Base-by-base conservation (phyloP, 2,329 filamentous ascomycete genomes). In the Mycosphaerella sp. region DNA sequence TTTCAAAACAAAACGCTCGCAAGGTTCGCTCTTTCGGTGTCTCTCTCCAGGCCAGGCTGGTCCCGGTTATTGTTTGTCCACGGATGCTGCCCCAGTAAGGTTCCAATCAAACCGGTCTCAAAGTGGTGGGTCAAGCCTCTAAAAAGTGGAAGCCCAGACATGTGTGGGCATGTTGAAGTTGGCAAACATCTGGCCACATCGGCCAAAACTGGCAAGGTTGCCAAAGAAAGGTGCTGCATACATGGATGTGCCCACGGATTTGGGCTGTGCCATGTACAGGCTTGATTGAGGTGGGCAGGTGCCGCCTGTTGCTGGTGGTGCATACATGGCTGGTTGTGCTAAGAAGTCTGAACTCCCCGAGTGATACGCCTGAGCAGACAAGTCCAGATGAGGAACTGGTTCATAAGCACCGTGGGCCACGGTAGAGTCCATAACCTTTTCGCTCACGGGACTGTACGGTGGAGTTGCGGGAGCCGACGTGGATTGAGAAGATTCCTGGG, bases 401-500 rank as follows among this genome's bases (percentile, higher is more conserved):
- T 64, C 59, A 47, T 54, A 51, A 34, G 49, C 49, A 14, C 40
- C 52, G 47, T 50, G 49, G 28, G 54, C 43, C 36, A 55, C 28
- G 25, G 51, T 41, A n/a, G 48, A 56, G 34, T 61, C 59, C 44
- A 59, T 30, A 14, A 56, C 40, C 56, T 70, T 68, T 50, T 70
- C 68, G 3, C 3, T 6, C 35, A 68, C 64, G 6, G 73, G 71
- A 45, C 64, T 66, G 60, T 72, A 71, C n/a, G 69, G 68, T 44
- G 72, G 72, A 41, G 71, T 71, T n/a, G 48, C 21, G n/a, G 70
- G 65, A 41, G 72, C 64, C 10, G 72, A 67, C 13, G 67, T 64
- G 9, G 74, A 68, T 65, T 67, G 75, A 42, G 70, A 74, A 53
- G 67, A 56, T 18, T 49, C 50, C 41, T 59, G 71, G 18, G 85